Evolutionary conservation across 176 grass and related monocot species (phyloP), one percentile per base, ranked within the genome.

Genomic region (Urochloa ruziziensis): DNA sequence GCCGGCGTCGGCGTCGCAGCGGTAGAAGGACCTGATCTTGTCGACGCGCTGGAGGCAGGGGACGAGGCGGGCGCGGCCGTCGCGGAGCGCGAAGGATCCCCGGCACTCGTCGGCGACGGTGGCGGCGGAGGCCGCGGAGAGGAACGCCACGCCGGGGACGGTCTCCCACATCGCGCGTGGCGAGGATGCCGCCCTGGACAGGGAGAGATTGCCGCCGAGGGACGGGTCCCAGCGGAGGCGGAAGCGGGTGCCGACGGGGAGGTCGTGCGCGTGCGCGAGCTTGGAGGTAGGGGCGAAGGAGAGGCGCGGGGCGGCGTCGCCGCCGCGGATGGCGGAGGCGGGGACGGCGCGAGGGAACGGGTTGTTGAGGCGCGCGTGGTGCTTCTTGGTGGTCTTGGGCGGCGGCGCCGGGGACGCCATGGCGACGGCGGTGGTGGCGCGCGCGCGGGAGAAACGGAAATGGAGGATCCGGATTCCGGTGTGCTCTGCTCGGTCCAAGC

Each of bases 71-170:
- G 60, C 95, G 24, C 78, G 30, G 72, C 86, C 73, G 65, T 97
- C 95, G 11, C 84, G 77, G 75, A 97, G 81, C n/a, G 82, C 86
- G 71, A 97, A 94, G 13, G 95, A 97, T 14, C 92, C 95, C 35
- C 95, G 84, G 71, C 92, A 92, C 82, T 97, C 95, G 53, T 87
- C 90, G 13, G 84, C 90, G 63, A 87, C 77, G 44, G 90, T 92
- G 54, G 48, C 59, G 4, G 78, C 92, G 24, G 86, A 80, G 3
- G 84, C 95, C 7, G 81, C 92, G 14, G 92, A 94, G 60, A 97
- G 65, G 88, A 97, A 97, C 30, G 95, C 90, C 68, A 91, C 79
- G 19, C 95, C 90, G 10, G 92, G 92, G 10, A 94, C 48, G 14
- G 84, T 94, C 40, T 83, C 89, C 95, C 95, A 97, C 51, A 94